Conservation (phyloP, 2,329 filamentous ascomycete species). For the Epichloe gansuensis region DNA sequence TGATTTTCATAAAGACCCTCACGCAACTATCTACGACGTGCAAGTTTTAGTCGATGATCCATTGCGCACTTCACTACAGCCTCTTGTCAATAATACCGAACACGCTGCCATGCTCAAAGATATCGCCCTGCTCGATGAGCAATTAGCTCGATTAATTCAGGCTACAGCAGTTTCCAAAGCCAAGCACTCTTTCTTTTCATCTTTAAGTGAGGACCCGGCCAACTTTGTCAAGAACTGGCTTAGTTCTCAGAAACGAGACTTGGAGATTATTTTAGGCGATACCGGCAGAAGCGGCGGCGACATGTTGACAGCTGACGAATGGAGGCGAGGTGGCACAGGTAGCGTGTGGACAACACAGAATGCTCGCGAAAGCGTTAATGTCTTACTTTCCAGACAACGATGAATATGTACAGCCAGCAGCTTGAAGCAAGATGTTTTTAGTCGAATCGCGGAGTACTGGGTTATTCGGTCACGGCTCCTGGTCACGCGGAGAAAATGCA, state of each 20-base stretch:
- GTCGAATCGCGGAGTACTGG: not conserved
- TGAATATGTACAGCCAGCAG: constrained; percentile 8
- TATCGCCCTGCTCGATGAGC: constrained; percentile 68
- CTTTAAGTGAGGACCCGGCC: constrained; percentile 68
- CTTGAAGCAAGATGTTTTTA: not conserved
- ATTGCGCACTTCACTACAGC: constrained; percentile 52
- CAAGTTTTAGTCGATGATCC: constrained; percentile 77
- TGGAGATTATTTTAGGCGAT: constrained; percentile 81
- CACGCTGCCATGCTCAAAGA: constrained; percentile 64
- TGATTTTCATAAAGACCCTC: constrained; percentile 61
- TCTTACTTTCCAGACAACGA: constrained; percentile 43
- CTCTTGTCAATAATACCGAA: constrained; percentile 55
- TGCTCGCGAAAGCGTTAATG: constrained; percentile 50
- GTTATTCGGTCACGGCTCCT: not conserved
- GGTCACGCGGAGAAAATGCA: not conserved
- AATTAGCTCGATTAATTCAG: constrained; percentile 72
- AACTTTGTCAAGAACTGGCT: constrained; percentile 81
- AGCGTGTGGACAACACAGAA: constrained; percentile 47
- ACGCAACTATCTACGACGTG: constrained; percentile 81
- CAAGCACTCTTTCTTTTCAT: constrained; percentile 78
- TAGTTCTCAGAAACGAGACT: constrained; percentile 78
- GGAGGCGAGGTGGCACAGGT: constrained; percentile 46
- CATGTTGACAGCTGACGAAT: constrained; percentile 49
- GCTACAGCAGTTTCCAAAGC: constrained; percentile 75
- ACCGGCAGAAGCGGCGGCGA: constrained; percentile 51